phyloP scores from a whole-genome alignment of 768 basidiomycete genomes.

The Pleurotus citrinopileatus region DNA sequence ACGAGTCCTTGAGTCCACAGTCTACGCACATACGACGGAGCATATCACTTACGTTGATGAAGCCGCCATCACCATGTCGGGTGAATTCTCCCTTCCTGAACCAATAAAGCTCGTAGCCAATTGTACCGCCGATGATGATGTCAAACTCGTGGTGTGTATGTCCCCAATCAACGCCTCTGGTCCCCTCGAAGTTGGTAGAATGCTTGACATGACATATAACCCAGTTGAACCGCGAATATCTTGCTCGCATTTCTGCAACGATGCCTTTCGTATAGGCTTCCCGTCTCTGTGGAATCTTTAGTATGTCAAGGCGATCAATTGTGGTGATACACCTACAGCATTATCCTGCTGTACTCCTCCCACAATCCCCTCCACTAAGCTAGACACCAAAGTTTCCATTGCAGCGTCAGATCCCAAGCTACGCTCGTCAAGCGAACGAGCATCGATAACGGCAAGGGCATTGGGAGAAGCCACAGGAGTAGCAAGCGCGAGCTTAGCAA shows the following conservation, averaged over 20 bases:
- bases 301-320: neutral
- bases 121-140: neutral
- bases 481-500: neutral
- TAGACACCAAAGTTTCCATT: neutral
- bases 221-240: neutral
- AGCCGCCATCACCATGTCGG: conserved; percentile 11
- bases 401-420: neutral
- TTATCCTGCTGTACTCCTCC: neutral
- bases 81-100: conserved; percentile 7
- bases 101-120: conserved; percentile 1
- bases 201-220: neutral
- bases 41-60: conserved; percentile 9
- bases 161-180: neutral
- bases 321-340: neutral
- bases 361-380: neutral
- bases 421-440: neutral
- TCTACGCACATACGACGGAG: too few relatives aligned
- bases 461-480: neutral
- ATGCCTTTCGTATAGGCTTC: neutral
- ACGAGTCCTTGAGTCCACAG: neutral
- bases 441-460: neutral
- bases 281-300: neutral
- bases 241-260: neutral
- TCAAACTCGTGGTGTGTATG: neutral
- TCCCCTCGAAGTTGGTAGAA: neutral